A percentile compares a stretch with the other conserved stretches of the same genome.
These are phyloP conservation scores for Trichoderma arundinaceum DNA, from an alignment of 2,329 filamentous ascomycete species.

Conservation along the genomic window DNA sequence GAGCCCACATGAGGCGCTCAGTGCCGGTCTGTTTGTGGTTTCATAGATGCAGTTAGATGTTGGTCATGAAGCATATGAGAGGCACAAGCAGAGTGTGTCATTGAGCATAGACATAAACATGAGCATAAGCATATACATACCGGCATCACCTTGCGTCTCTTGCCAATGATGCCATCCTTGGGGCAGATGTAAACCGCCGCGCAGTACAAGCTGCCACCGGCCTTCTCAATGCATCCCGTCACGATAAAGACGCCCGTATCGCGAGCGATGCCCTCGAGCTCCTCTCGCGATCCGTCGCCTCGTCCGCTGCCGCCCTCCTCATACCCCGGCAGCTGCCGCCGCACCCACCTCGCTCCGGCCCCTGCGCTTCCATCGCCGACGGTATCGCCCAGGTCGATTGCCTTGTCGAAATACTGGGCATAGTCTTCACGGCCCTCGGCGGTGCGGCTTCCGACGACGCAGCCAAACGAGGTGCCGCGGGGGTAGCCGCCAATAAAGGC, in stretches of 20 bases:
- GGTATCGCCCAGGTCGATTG: constrained; percentile 85
- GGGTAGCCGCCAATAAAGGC: constrained; percentile 93
- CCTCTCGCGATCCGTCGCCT: constrained; percentile 73
- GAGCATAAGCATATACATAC: constrained; percentile 51
- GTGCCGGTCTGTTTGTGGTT: constrained; percentile 64
- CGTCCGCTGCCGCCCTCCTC: constrained; percentile 38
- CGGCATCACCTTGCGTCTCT: constrained; percentile 91
- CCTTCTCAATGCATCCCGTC: constrained; percentile 77
- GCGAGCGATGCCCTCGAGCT: constrained; percentile 74
- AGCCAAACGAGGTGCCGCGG: constrained; percentile 78
- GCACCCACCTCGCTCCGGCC: constrained; percentile 74
- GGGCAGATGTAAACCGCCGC: constrained; percentile 83
- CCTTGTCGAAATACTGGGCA: constrained; percentile 75
- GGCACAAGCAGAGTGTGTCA: no score
- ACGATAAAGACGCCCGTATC: constrained; percentile 84
- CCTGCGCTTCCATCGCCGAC: constrained; percentile 62
- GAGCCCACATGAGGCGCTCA: constrained; percentile 87
- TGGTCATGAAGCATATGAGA: no score
- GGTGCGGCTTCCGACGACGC: constrained; percentile 71
- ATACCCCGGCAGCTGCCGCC: constrained; percentile 55
- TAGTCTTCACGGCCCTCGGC: constrained; percentile 79
- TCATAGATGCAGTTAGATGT: no score
- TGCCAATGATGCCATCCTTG: constrained; percentile 72
- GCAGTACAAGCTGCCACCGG: constrained; percentile 85
- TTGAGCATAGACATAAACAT: no score